Evolutionary conservation across 164 flowering plant species (phyloP), one percentile per base, ranked within the genome.

Genomic region (Tinospora cordifolia): DNA sequence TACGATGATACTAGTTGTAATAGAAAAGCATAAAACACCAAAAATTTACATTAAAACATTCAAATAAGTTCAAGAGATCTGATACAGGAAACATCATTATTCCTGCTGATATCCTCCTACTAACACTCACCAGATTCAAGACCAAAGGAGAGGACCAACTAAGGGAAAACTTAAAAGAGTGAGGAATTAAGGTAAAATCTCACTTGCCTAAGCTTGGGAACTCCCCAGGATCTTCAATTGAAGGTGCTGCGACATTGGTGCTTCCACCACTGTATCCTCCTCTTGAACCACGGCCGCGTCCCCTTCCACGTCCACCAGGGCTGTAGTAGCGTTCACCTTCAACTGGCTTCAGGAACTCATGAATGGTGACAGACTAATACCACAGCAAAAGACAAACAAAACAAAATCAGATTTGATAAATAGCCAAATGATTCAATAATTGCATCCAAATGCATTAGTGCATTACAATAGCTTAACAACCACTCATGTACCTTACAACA

Each of bases 281-380:
- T 67, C 92, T 79, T 5, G 81, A 63, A n/a, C 93, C 97, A 75
- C 91, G 88, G 0, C 90, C 92, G 26, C 87, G 86, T 2, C 97
- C 96, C 2, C 98, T 77, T 2, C 91, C 90, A 10, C 96, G 91
- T 6, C 91, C 90, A 19, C 92, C 85, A 21, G 84, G 74, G 54
- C 75, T 66, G 68, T 87, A 86, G 79, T 67, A 78, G 73, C 74
- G 83, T 69, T 86, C 94, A 17, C 97, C 93, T 19, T 88, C 94
- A 70, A 89, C 87, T 34, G 97, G 91, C 87, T 91, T 93, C 85
- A 93, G 83, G 76, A 92, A 93, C 77, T 91, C 96, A 64, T 83
- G 85, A 8, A 93, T 88, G 89, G 87, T 91, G 25, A 91, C 77
- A 71, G 93, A 74, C 98, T 93, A 66, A 75, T 71, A 44, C 1